A percentile compares a stretch with the other conserved stretches of the same genome.
These are phyloP conservation scores for Candida manassasensis DNA, from an alignment of 805 yeast genomes.

Conservation along the genomic window DNA sequence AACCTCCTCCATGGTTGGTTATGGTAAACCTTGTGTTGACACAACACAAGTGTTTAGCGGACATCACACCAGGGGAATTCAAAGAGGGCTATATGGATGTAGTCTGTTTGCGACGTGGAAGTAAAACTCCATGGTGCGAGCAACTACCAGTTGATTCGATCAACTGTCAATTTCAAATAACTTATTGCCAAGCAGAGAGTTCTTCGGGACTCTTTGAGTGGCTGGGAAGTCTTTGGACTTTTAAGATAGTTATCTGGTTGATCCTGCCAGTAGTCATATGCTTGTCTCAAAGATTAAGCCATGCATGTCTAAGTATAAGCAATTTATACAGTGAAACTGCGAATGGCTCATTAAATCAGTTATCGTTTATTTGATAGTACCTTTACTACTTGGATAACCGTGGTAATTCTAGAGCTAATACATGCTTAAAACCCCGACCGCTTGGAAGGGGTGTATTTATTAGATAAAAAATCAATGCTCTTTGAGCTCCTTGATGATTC, in stretches of 20 bases:
- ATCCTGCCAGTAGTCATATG: slow-evolving; percentile 3
- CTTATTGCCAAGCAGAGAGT: no score
- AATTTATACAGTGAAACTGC: slow-evolving; percentile 32
- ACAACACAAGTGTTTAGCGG: slow-evolving; percentile 19
- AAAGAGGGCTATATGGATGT: slow-evolving; percentile 3
- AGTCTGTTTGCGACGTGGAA: not conserved
- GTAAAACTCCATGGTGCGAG: no score
- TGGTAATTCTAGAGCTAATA: slow-evolving; percentile 48
- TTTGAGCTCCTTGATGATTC: slow-evolving; percentile 42
- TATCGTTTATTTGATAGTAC: slow-evolving; percentile 47
- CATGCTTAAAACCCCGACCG: slow-evolving; percentile 39
- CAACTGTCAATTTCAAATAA: no score
- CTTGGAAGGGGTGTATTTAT: slow-evolving; percentile 34
- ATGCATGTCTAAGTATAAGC: slow-evolving; percentile 3
- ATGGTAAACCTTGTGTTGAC: slow-evolving; percentile 17
- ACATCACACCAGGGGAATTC: slow-evolving; percentile 9
- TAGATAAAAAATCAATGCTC: slow-evolving; percentile 43
- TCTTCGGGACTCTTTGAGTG: no score
- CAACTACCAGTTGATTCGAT: no score
- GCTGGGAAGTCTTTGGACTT: no score
- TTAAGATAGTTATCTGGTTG: slow-evolving; percentile 3
- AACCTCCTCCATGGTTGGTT: slow-evolving; percentile 27
- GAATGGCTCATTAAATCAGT: slow-evolving; percentile 49
- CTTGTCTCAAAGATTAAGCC: slow-evolving; percentile 3
- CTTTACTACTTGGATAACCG: slow-evolving; percentile 45